Evolutionary conservation across 306 rosid genomes (phyloP).

Genomic region (Mimosa bimucronata): DNA sequence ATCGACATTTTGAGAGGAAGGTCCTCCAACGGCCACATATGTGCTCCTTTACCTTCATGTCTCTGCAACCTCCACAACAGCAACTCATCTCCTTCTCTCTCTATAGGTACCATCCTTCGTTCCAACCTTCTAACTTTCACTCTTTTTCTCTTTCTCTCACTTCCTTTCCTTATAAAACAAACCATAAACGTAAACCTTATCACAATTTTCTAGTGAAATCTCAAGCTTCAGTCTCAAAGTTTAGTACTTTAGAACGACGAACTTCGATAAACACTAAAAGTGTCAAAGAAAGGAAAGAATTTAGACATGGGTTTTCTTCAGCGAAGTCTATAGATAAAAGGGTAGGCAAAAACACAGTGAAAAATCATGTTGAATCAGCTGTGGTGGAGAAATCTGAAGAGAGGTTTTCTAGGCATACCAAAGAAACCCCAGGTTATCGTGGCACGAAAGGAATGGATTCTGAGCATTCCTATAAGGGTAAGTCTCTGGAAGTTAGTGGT

Average conservation of each 20-base stretch:
- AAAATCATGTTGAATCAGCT: conserved; percentile 44
- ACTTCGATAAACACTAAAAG: conserved; percentile 35
- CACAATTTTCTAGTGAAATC: conserved; percentile 38
- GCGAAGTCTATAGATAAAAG: conserved; percentile 36
- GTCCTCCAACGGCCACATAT: conserved; percentile 59
- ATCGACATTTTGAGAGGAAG: background rate
- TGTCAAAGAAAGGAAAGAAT: conserved; percentile 33
- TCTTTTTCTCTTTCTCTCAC: conserved; percentile 35
- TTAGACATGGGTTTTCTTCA: conserved; percentile 40
- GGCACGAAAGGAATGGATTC: conserved; percentile 41
- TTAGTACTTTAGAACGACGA: conserved; percentile 36
- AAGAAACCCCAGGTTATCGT: conserved; percentile 37
- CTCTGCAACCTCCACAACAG: conserved; percentile 52
- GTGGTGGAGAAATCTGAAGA: conserved; percentile 35
- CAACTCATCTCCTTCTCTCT: conserved; percentile 38
- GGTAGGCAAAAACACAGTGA: conserved; percentile 36
- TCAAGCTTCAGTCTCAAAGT: conserved; percentile 34
- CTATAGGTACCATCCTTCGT: conserved; percentile 50
- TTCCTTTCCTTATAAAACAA: conserved; percentile 45
- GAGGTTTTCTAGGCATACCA: conserved; percentile 38
- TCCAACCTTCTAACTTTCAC: conserved; percentile 22
- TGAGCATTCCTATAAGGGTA: conserved; percentile 35
- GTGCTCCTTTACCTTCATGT: conserved; percentile 55
- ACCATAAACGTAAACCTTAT: conserved; percentile 28
- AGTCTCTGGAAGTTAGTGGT: conserved; percentile 32